Evolutionary conservation across 768 basidiomycete species (phyloP).

Genomic region (Tephrocybe sp.): DNA sequence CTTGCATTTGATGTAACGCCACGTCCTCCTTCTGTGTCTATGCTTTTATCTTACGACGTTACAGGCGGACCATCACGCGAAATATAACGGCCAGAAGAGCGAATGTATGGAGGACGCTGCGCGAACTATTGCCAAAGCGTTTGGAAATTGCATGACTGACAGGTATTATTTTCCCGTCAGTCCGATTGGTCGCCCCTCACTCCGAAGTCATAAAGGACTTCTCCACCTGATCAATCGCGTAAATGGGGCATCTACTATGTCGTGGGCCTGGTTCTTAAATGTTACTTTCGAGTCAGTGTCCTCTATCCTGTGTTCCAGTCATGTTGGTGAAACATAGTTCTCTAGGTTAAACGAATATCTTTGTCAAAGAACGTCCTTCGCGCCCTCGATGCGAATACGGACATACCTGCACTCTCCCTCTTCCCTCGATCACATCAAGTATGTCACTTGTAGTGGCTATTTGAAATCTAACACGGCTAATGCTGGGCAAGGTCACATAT

Average conservation of each 20-base stretch:
- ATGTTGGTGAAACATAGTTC: background rate
- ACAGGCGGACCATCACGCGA: constrained; percentile 65
- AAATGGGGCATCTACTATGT: constrained; percentile 95
- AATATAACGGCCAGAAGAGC: constrained; percentile 52
- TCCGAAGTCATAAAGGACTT: constrained; percentile 41
- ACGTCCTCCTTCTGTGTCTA: background rate
- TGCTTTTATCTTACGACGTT: background rate
- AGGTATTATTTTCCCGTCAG: constrained; percentile 23
- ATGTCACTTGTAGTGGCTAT: constrained; percentile 10
- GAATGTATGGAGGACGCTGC: constrained; percentile 88
- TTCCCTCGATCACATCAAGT: constrained; percentile 91
- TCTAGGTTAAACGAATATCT: constrained; percentile 86
- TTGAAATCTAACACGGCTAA: constrained; percentile 11
- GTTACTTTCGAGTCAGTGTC: constrained; percentile 85
- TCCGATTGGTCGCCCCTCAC: constrained; percentile 1
- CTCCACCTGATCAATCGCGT: constrained; percentile 70
- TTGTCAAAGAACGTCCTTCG: constrained; percentile 90
- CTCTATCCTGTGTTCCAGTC: constrained; percentile 2
- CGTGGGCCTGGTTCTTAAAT: constrained; percentile 88
- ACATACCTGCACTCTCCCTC: constrained; percentile 72
- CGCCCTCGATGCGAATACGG: constrained; percentile 81
- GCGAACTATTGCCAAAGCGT: constrained; percentile 83
- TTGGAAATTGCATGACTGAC: constrained; percentile 87
- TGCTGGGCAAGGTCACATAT: constrained; percentile 74
- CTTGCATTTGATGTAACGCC: constrained; percentile 76